Base-by-base conservation (phyloP, 129 eudicot genomes). In the Chrysanthemum lavandulifolium region DNA sequence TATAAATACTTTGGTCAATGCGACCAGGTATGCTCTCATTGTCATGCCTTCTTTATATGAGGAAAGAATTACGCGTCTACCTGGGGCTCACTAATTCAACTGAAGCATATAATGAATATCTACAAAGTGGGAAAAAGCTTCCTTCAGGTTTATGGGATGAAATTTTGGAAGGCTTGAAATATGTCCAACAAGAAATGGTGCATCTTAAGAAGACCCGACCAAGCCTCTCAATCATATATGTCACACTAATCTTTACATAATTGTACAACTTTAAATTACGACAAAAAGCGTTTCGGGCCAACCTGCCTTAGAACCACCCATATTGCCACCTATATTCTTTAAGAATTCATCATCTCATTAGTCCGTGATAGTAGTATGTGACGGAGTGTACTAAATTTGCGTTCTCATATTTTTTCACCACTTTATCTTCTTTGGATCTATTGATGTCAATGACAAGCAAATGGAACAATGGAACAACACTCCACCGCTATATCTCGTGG, bases 91-190 rank as follows among this genome's bases (percentile, higher is more conserved):
- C 99, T 16, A 90, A 90, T 78, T 95, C 99, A 40, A 95, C 99
- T 25, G 99, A 95, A 78, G 97, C 99, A 43, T 95, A 97, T 81
- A 90, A 88, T 54, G 99, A 90, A 51, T 95, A 95, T 79, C 97
- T 90, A 75, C 82, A 86, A 69, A 79, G 59, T 55, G 96, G 96
- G 23, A 95, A 90, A 72, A 84, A 55, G 36, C 87, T 95, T 13
- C 94, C 94, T 51, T 72, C 80, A 33, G 93, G 91, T 11, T 72
- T 95, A 62, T 95, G 97, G 97, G 96, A 90, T 33, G 99, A 95
- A 76, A 89, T 95, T 51, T 65, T 90, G 73, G 93, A 85, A 74
- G 96, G 88, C 14, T 77, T 95, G 76, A 80, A 80, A 19, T 79
- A 69, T 18, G 92, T 95, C 21, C 88, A 95, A 82, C 67, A 83